Evolutionary conservation across 805 yeast genomes (phyloP), one percentile per base, ranked within the genome.

Genomic region (Cyberlindnera mycetangii): DNA sequence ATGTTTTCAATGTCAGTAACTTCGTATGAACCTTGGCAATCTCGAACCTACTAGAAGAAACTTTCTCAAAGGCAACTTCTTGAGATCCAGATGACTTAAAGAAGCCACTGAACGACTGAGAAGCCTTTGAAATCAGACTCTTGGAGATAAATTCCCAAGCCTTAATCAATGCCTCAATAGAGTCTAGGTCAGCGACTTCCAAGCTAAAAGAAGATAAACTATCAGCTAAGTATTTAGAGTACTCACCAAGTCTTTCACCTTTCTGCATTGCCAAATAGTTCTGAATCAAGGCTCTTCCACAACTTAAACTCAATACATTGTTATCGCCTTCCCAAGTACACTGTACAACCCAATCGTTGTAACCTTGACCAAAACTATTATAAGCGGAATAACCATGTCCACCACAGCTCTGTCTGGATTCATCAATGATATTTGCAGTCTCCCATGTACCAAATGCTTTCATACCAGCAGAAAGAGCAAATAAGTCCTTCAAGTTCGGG

Each of bases 261-360:
- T 61, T 61, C 12, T 61, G 59, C 28, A 68, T 44, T 19, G 65
- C 60, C 34, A 60, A 53, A 45, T 62, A 67, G 48, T 68, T 69
- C 47, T 70, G 70, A 27, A 70, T 53, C 35, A 71, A 63, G 9
- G 93, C 79, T 60, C 92, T 81, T 40, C 96, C 97, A 51, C 88
- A 77, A 45, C 89, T 83, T 66, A 88, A 78, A 3, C 88, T 84
- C 52, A 89, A 72, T 31, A 89, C 84, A 58, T 81, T 89, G 70
- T 89, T 90, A 65, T 89, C 97, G 65, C 97, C 97, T 71, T 89
- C 97, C 97, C 97, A 90, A 21, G 97, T 89, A 67, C 96, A 89
- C 69, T 90, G 96, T 32, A 89, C 97, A 15, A 84, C 96, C 87
- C 95, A 92, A 65, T 89, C 97, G 49, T 78, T 76, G 69, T 79